phyloP scores from a whole-genome alignment of 1,284 basidiomycete species.

The Neolentinus lepideus region DNA sequence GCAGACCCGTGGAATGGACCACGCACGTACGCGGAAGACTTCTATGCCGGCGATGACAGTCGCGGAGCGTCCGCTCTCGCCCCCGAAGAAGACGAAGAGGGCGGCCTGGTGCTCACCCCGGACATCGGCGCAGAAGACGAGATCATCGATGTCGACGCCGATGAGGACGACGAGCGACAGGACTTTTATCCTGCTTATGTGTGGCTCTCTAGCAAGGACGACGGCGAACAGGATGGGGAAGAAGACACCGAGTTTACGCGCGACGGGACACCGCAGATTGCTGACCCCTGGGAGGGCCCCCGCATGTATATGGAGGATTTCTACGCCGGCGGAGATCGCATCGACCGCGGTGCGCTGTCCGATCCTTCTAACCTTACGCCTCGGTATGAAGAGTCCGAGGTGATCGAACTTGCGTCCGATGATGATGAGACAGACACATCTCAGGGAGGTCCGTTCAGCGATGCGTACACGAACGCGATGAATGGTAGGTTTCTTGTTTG shows the following conservation, averaged over 20 bases:
- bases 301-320: constrained; percentile 47
- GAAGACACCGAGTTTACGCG: neutral
- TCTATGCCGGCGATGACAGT: constrained; percentile 31
- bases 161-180: no score
- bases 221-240: constrained; percentile 4
- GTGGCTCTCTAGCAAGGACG: no score
- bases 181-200: no score
- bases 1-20: constrained; percentile 45
- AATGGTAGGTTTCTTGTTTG: no score
- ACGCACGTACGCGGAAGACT: constrained; percentile 45
- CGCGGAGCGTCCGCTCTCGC: neutral
- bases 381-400: neutral
- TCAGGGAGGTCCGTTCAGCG: no score
- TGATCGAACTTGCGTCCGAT: neutral
- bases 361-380: constrained; percentile 8
- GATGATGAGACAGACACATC: neutral
- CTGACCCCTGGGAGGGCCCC: constrained; percentile 44
- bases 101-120: constrained; percentile 5
- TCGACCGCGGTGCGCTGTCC: constrained; percentile 4
- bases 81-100: neutral
- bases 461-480: no score
- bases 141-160: constrained; percentile 14
- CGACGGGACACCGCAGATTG: constrained; percentile 19
- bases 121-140: constrained; percentile 12
- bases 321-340: constrained; percentile 28